Conservation (phyloP, 2,329 filamentous ascomycete genomes). For the Stagonosporopsis rhizophila region DNA sequence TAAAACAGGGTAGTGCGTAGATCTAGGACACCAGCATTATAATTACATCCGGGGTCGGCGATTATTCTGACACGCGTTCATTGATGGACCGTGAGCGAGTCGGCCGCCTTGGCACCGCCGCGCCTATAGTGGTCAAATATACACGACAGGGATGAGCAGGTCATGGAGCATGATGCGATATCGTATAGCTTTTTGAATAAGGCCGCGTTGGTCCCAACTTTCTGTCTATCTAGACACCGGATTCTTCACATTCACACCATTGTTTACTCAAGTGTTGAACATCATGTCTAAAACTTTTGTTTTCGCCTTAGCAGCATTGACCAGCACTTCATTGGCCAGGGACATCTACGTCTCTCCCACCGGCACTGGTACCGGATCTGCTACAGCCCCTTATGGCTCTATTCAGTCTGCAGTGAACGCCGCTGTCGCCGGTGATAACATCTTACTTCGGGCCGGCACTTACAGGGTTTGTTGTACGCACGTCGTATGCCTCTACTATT, state of each 20-base stretch:
- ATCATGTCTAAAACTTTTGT: constrained; percentile 1
- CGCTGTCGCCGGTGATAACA: constrained; percentile 57
- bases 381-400: constrained; percentile 52
- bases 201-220: neutral
- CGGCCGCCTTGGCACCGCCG: constrained; percentile 1
- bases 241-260: neutral
- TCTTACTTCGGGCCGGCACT: constrained; percentile 55
- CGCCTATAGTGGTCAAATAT: constrained; percentile 3
- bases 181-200: neutral
- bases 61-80: neutral
- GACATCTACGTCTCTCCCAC: constrained; percentile 57
- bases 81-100: neutral
- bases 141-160: constrained; percentile 3
- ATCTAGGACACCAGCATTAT: neutral
- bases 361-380: constrained; percentile 50
- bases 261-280: neutral
- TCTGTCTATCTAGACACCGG: neutral
- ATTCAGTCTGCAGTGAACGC: constrained; percentile 57
- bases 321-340: constrained; percentile 7
- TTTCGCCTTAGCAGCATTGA: constrained; percentile 1
- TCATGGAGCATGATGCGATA: neutral
- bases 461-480: constrained; percentile 37
- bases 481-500: no score
- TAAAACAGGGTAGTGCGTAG: neutral
- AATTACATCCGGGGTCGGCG: neutral